Percentiles rank a stretch among this genome's conserved stretches.
These are phyloP conservation scores for Hypomyces perniciosus DNA, from an alignment of 2,329 filamentous ascomycete genomes.

Conservation along the genomic window DNA sequence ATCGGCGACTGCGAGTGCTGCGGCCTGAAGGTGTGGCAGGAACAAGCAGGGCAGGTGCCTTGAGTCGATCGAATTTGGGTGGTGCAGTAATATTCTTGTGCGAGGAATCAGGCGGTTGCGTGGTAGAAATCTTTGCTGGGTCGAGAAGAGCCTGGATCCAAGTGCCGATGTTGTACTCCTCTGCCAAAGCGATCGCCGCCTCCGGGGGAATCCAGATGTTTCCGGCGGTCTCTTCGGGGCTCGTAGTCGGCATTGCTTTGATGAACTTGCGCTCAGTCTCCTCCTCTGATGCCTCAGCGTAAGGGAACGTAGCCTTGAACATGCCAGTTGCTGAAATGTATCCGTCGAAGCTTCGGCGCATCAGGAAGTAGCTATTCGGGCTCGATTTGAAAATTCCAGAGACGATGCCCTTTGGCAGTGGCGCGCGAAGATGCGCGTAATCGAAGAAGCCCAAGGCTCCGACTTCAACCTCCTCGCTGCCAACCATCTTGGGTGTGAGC, in stretches of 20 bases:
- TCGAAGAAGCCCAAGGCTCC: conserved; percentile 80
- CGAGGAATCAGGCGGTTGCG: conserved; percentile 57
- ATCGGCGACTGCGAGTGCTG: conserved; percentile 47
- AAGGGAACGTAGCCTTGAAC: conserved; percentile 87
- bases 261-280: conserved; percentile 74
- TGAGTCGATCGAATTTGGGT: conserved; percentile 64
- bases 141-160: conserved; percentile 95
- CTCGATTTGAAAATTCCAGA: conserved; percentile 89
- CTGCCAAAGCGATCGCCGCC: conserved; percentile 72
- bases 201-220: conserved; percentile 93
- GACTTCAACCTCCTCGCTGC: conserved; percentile 67
- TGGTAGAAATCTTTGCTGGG: conserved; percentile 64
- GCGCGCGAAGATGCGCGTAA: conserved; percentile 91
- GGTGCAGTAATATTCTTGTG: conserved; percentile 74
- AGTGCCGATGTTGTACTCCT: conserved; percentile 76
- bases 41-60: conserved; percentile 36
- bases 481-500: conserved; percentile 73
- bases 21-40: conserved; percentile 45
- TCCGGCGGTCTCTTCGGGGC: conserved; percentile 85
- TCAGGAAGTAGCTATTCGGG: conserved; percentile 93
- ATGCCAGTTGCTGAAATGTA: conserved; percentile 83
- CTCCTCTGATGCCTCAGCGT: conserved; percentile 66
- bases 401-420: conserved; percentile 81
- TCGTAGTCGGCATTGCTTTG: conserved; percentile 75
- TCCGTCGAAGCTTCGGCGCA: conserved; percentile 82